phyloP scores from a whole-genome alignment of 106 monocot species.

The Ottelia alismoides region DNA sequence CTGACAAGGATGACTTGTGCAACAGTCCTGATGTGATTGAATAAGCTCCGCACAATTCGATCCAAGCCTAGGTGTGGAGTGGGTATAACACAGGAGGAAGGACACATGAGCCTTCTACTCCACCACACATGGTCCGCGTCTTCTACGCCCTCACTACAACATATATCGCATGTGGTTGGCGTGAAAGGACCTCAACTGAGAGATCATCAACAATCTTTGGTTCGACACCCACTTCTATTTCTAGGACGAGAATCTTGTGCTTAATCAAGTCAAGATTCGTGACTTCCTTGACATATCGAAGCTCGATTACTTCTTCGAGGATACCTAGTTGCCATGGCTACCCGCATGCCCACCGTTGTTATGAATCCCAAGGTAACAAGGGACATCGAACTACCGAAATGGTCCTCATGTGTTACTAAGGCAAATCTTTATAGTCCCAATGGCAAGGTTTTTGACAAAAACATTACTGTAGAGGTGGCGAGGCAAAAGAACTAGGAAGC shows the following conservation, averaged over 20 bases:
- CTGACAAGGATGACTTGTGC: conserved; percentile 3
- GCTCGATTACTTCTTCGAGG: too few relatives aligned
- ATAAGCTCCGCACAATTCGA: conserved; percentile 1
- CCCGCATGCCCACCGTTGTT: not conserved
- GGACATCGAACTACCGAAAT: too few relatives aligned
- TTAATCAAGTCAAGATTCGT: not conserved
- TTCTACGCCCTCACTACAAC: conserved; percentile 5
- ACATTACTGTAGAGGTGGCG: too few relatives aligned
- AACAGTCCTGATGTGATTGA: conserved; percentile 4
- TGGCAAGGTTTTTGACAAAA: too few relatives aligned
- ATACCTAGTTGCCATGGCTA: conserved; percentile 2
- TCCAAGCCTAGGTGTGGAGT: conserved; percentile 1
- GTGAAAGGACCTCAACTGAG: not conserved
- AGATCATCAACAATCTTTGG: not conserved
- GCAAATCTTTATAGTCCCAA: too few relatives aligned
- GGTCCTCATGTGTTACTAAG: too few relatives aligned
- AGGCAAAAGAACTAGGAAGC: too few relatives aligned
- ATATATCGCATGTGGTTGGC: conserved; percentile 1
- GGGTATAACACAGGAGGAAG: not conserved
- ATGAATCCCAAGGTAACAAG: not conserved
- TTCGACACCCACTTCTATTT: too few relatives aligned
- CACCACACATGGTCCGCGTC: conserved; percentile 1
- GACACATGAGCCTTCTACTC: conserved; percentile 6
- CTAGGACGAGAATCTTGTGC: conserved; percentile 6
- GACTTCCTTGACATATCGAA: conserved; percentile 1